Percentiles rank a stretch among this genome's conserved stretches.
Evolutionary conservation across 768 basidiomycete genomes (phyloP).

Genomic region (Hygrocybe coccinea): DNA sequence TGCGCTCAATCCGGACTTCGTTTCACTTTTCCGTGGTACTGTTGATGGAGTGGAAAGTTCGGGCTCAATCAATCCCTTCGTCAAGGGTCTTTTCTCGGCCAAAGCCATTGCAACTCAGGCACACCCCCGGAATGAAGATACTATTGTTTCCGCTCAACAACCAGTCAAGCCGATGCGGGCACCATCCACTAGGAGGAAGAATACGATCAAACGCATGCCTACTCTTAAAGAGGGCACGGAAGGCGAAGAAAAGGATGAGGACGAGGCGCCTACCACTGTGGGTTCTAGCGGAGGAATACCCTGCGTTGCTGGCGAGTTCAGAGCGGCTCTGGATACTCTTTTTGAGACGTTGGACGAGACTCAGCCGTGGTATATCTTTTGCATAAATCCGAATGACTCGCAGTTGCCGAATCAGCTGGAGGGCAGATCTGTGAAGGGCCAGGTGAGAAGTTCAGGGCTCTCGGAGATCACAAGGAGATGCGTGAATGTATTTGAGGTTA

Average conservation of each 20-base stretch:
- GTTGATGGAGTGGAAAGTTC: conserved; percentile 56
- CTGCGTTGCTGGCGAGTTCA: conserved; percentile 87
- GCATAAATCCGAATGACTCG: conserved; percentile 91
- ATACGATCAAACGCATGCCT: conserved; percentile 59
- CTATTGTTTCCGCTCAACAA: conserved; percentile 92
- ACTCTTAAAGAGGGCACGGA: conserved; percentile 34
- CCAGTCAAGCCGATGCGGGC: conserved; percentile 91
- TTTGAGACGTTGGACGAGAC: conserved; percentile 87
- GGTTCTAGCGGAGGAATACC: conserved; percentile 37
- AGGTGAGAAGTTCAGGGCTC: conserved; percentile 78
- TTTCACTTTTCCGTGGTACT: conserved; percentile 75
- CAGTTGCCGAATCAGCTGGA: conserved; percentile 94
- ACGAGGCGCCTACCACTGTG: conserved; percentile 26
- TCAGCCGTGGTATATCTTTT: conserved; percentile 88
- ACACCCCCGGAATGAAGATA: conserved; percentile 90
- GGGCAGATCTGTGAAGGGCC: conserved; percentile 85
- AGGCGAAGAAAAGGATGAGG: conserved; percentile 46
- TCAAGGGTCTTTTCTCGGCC: conserved; percentile 81
- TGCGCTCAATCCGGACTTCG: conserved; percentile 88
- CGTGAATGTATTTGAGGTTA: conserved; percentile 70
- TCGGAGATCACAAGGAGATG: conserved; percentile 69
- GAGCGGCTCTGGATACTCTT: conserved; percentile 74
- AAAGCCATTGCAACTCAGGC: conserved; percentile 90
- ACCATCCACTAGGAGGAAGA: conserved; percentile 83
- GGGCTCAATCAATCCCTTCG: conserved; percentile 87